A percentile compares a stretch with the other conserved stretches of the same genome.
These are phyloP conservation scores for Mimosa pudica DNA, from an alignment of 306 rosid genomes.

Conservation along the genomic window DNA sequence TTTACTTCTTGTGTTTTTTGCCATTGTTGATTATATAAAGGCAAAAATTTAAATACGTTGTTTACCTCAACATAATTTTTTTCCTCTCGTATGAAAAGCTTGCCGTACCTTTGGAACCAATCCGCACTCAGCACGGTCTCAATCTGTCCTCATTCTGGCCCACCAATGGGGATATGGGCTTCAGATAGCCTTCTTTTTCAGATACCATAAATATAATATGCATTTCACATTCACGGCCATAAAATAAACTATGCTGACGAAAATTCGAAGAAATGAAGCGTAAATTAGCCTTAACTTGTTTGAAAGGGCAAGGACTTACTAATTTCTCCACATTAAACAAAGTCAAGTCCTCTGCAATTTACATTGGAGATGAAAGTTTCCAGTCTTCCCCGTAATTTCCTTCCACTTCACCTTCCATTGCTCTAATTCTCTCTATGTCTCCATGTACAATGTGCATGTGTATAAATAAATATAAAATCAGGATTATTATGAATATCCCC, in stretches of 20 bases:
- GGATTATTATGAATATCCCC: not conserved
- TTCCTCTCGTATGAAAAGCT: too few relatives aligned
- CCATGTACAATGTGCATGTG: too few relatives aligned
- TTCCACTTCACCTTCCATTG: not conserved
- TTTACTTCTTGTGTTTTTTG: too few relatives aligned
- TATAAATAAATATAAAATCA: not conserved
- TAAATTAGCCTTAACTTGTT: not conserved
- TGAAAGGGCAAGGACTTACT: not conserved
- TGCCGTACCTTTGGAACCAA: not conserved
- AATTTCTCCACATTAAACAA: not conserved
- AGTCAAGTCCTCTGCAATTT: constrained; percentile 28
- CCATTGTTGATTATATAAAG: too few relatives aligned
- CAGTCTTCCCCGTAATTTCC: constrained; percentile 39
- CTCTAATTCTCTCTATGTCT: too few relatives aligned
- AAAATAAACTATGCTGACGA: not conserved
- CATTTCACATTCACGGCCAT: not conserved
- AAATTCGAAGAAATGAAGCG: constrained; percentile 13
- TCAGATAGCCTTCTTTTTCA: not conserved
- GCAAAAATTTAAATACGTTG: too few relatives aligned
- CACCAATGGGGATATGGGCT: not conserved
- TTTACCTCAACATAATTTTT: too few relatives aligned
- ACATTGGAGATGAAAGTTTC: not conserved
- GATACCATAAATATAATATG: not conserved
- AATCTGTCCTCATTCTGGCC: not conserved
- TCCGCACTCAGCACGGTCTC: not conserved